Percentiles rank a stretch among this genome's conserved stretches.
phyloP scores from a whole-genome alignment of 2,329 filamentous ascomycete species.

The Colletotrichum sp. region DNA sequence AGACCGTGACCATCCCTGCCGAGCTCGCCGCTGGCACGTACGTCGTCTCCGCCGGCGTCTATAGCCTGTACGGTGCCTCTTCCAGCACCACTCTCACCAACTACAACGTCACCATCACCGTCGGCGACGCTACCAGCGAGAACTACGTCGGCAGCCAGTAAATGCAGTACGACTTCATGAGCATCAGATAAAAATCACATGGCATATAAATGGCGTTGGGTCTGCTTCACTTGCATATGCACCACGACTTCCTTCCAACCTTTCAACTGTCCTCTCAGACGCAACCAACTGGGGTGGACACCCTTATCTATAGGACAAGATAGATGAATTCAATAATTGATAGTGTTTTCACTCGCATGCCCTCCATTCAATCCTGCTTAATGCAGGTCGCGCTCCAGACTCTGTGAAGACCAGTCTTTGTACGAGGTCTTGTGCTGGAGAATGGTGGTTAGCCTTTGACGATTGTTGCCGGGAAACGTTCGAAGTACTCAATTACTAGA shows the following conservation, averaged over 20 bases:
- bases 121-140: constrained; percentile 28
- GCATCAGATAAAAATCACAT: background rate
- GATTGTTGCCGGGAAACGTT: too few species aligned
- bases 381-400: too few species aligned
- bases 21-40: constrained; percentile 23
- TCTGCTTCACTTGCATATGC: background rate
- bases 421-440: too few species aligned
- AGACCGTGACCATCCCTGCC: constrained; percentile 29
- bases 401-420: too few species aligned
- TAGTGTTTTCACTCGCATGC: background rate
- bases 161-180: background rate
- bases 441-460: too few species aligned
- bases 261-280: background rate
- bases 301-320: too few species aligned
- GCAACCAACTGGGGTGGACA: background rate
- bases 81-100: constrained; percentile 21
- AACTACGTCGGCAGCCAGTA: constrained; percentile 38
- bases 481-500: too few species aligned
- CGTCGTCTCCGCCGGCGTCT: constrained; percentile 29
- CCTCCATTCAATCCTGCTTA: background rate
- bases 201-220: background rate
- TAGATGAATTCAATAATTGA: background rate
- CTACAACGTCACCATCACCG: constrained; percentile 29
- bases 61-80: constrained; percentile 30
- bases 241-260: background rate